Conservation (phyloP, 1,284 basidiomycete species). For the Trichosporon sp. region DNA sequence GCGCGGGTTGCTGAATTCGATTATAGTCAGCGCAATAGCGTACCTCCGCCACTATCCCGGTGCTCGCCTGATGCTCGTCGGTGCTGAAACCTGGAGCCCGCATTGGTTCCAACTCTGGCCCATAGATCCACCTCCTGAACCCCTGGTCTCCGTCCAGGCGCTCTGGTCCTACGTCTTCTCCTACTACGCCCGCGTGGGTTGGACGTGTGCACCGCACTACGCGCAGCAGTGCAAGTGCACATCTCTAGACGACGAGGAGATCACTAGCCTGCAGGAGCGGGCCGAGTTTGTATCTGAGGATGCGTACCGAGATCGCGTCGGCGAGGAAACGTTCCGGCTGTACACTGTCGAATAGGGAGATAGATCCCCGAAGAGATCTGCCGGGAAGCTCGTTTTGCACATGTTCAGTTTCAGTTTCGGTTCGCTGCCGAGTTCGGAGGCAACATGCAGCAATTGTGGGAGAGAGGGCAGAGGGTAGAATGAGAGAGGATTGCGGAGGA, state of each 20-base stretch:
- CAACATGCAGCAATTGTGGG: too few relatives aligned
- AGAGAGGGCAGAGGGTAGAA: too few relatives aligned
- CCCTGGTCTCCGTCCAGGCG: not conserved
- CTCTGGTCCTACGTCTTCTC: not conserved
- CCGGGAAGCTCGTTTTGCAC: not conserved
- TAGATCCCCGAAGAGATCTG: not conserved
- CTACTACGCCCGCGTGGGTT: not conserved
- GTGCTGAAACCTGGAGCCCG: not conserved
- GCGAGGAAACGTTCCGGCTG: not conserved
- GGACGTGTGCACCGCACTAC: slow-evolving; percentile 5
- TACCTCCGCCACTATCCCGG: not conserved
- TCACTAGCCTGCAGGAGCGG: not conserved
- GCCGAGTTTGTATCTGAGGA: not conserved
- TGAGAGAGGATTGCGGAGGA: too few relatives aligned
- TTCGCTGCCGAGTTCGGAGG: not conserved
- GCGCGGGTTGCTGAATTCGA: not conserved
- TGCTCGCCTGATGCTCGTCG: not conserved
- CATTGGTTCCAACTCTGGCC: slow-evolving; percentile 4
- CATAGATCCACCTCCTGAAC: not conserved
- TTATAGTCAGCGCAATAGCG: not conserved
- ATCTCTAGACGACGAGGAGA: not conserved
- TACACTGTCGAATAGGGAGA: not conserved
- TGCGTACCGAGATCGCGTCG: not conserved
- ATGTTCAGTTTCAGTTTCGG: not conserved
- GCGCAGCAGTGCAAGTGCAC: not conserved